These are phyloP conservation scores for Cladorrhinum sp. DNA, from an alignment of 2,329 filamentous ascomycete species.

Conservation along the genomic window DNA sequence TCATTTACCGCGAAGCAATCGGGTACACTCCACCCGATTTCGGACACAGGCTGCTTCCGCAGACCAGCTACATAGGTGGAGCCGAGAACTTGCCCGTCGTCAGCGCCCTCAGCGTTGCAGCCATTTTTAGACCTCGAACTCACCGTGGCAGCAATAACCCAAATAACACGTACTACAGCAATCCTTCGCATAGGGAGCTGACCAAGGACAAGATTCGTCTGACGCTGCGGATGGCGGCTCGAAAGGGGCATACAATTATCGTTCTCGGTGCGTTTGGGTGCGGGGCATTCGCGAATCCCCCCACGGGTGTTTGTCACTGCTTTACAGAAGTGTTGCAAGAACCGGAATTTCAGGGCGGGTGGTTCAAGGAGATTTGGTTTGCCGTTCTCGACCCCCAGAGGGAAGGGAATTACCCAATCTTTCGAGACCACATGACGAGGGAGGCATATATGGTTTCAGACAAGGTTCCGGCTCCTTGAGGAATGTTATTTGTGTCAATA, in stretches of 20 bases:
- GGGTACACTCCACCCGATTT: neutral
- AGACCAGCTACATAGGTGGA: neutral
- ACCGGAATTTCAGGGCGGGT: constrained; percentile 58
- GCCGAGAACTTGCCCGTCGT: neutral
- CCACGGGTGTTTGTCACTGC: constrained; percentile 57
- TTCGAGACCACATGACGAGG: neutral
- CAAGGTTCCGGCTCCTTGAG: neutral
- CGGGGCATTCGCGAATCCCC: constrained; percentile 64
- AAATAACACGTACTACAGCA: constrained; percentile 36
- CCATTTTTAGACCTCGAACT: constrained; percentile 11
- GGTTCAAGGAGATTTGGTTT: constrained; percentile 64
- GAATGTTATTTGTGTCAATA: neutral
- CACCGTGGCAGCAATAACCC: neutral
- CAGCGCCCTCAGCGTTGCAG: constrained; percentile 57
- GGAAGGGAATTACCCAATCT: neutral
- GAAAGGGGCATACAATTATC: constrained; percentile 53
- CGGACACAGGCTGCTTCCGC: neutral
- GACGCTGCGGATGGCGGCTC: constrained; percentile 57
- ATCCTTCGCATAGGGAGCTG: constrained; percentile 44
- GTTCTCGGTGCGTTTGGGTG: constrained; percentile 69
- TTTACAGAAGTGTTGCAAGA: constrained; percentile 62
- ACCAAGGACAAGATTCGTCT: constrained; percentile 64
- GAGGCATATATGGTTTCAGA: neutral
- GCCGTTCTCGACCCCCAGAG: constrained; percentile 45
- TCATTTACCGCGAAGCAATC: neutral